These are phyloP conservation scores for Lotus japonicus DNA, from an alignment of 306 rosid species.

Conservation along the genomic window DNA sequence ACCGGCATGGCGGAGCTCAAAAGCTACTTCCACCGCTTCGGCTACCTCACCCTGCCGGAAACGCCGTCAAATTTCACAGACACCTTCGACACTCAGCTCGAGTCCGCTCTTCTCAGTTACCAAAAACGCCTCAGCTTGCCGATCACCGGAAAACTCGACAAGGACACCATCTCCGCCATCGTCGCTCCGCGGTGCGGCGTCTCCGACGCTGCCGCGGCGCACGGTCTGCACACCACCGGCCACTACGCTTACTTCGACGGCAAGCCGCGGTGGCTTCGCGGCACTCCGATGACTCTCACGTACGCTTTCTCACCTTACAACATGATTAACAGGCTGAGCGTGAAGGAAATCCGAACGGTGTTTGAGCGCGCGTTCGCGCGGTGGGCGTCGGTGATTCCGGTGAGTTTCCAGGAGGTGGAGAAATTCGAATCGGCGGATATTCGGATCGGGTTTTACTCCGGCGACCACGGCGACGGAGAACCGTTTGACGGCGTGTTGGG, in stretches of 20 bases:
- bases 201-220: conserved; percentile 29
- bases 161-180: conserved; percentile 55
- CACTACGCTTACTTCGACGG: conserved; percentile 75
- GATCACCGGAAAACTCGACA: conserved; percentile 64
- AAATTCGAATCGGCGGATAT: conserved; percentile 54
- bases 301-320: conserved; percentile 58
- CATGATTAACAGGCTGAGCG: conserved; percentile 41
- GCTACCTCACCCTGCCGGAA: conserved; percentile 49
- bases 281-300: conserved; percentile 44
- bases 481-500: conserved; percentile 91
- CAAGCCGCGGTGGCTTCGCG: conserved; percentile 64
- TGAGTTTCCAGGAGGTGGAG: conserved; percentile 46
- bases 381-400: conserved; percentile 86
- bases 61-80: conserved; percentile 46
- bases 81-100: conserved; percentile 49
- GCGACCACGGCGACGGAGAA: conserved; percentile 92
- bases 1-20: conserved; percentile 76
- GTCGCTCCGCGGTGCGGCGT: conserved; percentile 87
- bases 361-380: conserved; percentile 57
- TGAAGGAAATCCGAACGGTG: conserved; percentile 35
- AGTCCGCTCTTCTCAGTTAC: conserved; percentile 58
- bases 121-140: conserved; percentile 64
- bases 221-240: conserved; percentile 26
- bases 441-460: conserved; percentile 64
- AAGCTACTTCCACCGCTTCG: conserved; percentile 73